phyloP scores from a whole-genome alignment of 2,329 filamentous ascomycete species.

The Curvularia eragrostidis region DNA sequence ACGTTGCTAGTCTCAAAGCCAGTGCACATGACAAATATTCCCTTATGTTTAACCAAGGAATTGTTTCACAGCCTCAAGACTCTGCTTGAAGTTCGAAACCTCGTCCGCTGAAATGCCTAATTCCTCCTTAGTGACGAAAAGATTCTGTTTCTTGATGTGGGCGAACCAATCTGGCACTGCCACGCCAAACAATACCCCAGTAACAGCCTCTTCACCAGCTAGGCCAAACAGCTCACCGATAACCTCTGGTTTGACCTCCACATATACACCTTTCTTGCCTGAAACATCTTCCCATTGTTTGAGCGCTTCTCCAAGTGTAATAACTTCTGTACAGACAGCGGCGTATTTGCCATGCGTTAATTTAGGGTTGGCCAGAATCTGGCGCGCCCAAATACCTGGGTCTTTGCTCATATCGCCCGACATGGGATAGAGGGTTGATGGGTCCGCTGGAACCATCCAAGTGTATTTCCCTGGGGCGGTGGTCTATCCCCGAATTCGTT shows the following conservation, averaged over 20 bases:
- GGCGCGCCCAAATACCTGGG: conserved; percentile 12
- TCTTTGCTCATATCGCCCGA: conserved; percentile 10
- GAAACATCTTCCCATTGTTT: conserved; percentile 2
- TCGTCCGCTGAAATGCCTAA: conserved; percentile 4
- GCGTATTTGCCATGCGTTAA: conserved; percentile 9
- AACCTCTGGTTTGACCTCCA: conserved; percentile 2
- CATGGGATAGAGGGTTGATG: conserved; percentile 7
- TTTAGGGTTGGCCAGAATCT: conserved; percentile 8
- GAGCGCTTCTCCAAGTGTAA: conserved; percentile 5
- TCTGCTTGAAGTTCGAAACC: conserved; percentile 10
- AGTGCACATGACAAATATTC: no score
- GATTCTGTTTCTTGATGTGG: conserved; percentile 2
- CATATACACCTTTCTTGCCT: conserved; percentile 11
- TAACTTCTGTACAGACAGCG: conserved; percentile 7
- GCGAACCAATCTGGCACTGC: conserved; percentile 9
- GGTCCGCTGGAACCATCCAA: conserved; percentile 8
- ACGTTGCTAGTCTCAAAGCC: no score
- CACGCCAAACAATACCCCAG: conserved; percentile 6
- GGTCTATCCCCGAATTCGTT: neutral
- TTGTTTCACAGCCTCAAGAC: conserved; percentile 4
- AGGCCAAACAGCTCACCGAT: neutral
- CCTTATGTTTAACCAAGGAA: conserved; percentile 2
- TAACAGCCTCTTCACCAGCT: conserved; percentile 10
- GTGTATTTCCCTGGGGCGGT: conserved; percentile 3
- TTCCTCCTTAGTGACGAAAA: conserved; percentile 9